Percentiles rank a stretch among this genome's conserved stretches.
Evolutionary conservation across 208 protist genomes (phyloP).

Genomic region (Strigomonas culicis): DNA sequence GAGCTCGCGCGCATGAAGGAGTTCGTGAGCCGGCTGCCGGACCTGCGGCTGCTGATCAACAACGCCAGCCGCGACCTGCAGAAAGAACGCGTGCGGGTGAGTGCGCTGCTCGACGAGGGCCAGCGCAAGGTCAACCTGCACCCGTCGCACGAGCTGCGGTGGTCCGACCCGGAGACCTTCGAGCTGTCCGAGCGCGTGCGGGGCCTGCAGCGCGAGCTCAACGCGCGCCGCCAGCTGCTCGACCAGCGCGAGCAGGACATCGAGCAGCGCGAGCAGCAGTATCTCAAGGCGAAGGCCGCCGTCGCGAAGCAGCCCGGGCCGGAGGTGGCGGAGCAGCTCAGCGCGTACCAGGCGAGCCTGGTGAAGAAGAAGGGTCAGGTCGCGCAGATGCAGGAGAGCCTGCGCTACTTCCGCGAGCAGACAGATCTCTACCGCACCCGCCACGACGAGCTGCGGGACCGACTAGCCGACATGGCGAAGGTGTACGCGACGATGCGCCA

Average conservation of each 20-base stretch:
- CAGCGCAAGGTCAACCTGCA: conserved; percentile 96
- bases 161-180: conserved; percentile 92
- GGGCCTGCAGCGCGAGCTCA: conserved; percentile 94
- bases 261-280: conserved; percentile 87
- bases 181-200: conserved; percentile 95
- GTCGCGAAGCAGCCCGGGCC: conserved; percentile 93
- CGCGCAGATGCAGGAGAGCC: conserved; percentile 78
- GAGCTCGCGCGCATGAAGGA: conserved; percentile 49
- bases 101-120: conserved; percentile 93
- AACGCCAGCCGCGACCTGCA: conserved; percentile 55
- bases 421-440: conserved; percentile 65
- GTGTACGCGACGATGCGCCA: conserved; percentile 40
- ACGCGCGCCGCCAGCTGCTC: conserved; percentile 93
- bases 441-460: conserved; percentile 61
- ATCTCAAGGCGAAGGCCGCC: conserved; percentile 93
- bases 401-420: conserved; percentile 82
- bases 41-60: conserved; percentile 64
- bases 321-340: conserved; percentile 95
- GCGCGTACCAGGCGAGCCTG: conserved; percentile 90
- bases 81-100: conserved; percentile 78
- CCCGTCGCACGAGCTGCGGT: conserved; percentile 94
- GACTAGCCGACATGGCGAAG: conserved; percentile 50
- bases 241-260: conserved; percentile 92
- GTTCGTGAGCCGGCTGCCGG: conserved; percentile 50
- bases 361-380: conserved; percentile 93